Percentiles rank a stretch among this genome's conserved stretches.
phyloP scores from a whole-genome alignment of 306 rosid species.

The Trifolium subterraneum region DNA sequence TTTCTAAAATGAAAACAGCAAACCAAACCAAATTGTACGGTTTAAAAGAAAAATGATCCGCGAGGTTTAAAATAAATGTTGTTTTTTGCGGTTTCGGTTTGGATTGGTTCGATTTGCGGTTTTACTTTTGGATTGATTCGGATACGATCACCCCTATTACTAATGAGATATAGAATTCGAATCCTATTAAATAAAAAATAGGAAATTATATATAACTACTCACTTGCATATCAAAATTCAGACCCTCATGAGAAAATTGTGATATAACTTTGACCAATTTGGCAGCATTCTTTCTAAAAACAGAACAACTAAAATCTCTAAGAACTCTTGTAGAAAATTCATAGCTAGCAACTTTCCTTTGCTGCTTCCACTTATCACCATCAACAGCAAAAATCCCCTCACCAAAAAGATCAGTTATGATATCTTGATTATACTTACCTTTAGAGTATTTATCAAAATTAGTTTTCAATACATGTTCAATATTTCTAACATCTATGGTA shows the following conservation, averaged over 20 bases:
- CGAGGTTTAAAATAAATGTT: no score
- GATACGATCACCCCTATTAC: no score
- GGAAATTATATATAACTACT: background rate
- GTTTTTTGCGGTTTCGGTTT: no score
- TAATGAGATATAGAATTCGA: no score
- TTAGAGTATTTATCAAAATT: constrained; percentile 58
- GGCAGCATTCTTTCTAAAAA: constrained; percentile 59
- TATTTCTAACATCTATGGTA: constrained; percentile 55
- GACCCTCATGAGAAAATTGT: constrained; percentile 36
- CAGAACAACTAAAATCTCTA: constrained; percentile 66
- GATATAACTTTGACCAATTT: constrained; percentile 57
- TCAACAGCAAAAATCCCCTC: constrained; percentile 74
- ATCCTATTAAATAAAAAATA: no score
- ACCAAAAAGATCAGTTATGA: constrained; percentile 57
- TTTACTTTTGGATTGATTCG: no score
- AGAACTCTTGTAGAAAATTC: constrained; percentile 79
- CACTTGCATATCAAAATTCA: constrained; percentile 72
- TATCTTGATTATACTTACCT: constrained; percentile 53
- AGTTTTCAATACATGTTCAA: constrained; percentile 61
- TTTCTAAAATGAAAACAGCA: no score
- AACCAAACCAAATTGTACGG: no score
- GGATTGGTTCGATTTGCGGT: no score
- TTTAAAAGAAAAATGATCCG: no score
- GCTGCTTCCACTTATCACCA: constrained; percentile 75
- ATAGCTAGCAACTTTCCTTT: constrained; percentile 69